Conservation (phyloP, 257 asterid genomes). For the Galeopsis tetrahit region DNA sequence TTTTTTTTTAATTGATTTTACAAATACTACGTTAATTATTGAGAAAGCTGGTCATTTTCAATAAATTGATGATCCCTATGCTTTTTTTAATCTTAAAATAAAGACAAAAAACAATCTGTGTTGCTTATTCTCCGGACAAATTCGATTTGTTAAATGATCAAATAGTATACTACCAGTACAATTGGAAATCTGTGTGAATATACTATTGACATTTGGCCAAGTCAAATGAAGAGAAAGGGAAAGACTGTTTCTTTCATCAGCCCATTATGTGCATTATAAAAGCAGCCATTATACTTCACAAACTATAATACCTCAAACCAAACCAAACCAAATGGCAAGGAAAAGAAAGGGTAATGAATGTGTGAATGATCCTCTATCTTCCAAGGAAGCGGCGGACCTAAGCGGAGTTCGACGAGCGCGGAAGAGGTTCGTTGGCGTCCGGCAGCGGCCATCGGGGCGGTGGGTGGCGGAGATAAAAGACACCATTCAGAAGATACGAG, state of each 20-base stretch:
- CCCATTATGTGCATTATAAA: slow-evolving; percentile 35
- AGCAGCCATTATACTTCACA: slow-evolving; percentile 23
- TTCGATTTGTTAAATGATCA: not conserved
- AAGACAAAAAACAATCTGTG: slow-evolving; percentile 11
- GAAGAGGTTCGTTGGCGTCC: slow-evolving; percentile 74
- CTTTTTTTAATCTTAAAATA: slow-evolving; percentile 12
- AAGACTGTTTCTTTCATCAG: slow-evolving; percentile 38
- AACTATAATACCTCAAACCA: not conserved
- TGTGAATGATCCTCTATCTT: slow-evolving; percentile 17
- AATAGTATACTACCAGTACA: slow-evolving; percentile 11
- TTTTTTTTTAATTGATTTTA: too few relatives aligned
- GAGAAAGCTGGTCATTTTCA: slow-evolving; percentile 22
- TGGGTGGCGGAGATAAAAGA: slow-evolving; percentile 91
- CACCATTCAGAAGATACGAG: slow-evolving; percentile 76
- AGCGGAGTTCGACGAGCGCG: slow-evolving; percentile 57
- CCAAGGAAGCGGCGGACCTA: slow-evolving; percentile 39
- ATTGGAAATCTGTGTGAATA: slow-evolving; percentile 2
- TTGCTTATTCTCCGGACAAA: not conserved
- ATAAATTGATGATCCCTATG: slow-evolving; percentile 30
- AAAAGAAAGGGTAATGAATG: slow-evolving; percentile 57
- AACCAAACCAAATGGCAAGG: slow-evolving; percentile 52
- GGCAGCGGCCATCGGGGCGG: slow-evolving; percentile 82
- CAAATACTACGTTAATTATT: not conserved
- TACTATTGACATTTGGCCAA: slow-evolving; percentile 31
- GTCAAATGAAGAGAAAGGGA: slow-evolving; percentile 9